Evolutionary conservation across 2,329 filamentous ascomycete species (phyloP).

Genomic region (Clonostachys chloroleuca): DNA sequence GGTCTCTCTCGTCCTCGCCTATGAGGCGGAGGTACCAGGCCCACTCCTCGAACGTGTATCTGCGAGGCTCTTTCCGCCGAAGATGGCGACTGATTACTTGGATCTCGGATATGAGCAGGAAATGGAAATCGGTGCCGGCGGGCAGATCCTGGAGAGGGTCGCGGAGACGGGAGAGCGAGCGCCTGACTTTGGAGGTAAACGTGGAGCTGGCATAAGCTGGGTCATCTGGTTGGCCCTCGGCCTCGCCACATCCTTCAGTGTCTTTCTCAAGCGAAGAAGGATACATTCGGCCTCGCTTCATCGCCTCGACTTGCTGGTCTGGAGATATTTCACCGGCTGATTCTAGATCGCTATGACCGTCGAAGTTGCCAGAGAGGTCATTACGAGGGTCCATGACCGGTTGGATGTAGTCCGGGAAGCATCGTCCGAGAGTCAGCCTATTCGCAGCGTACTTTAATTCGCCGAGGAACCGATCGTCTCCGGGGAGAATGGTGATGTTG

Average conservation of each 20-base stretch:
- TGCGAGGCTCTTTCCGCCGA: conserved; percentile 51
- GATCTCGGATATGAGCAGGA: conserved; percentile 71
- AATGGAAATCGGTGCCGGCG: conserved; percentile 44
- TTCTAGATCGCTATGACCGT: background rate
- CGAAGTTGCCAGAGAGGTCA: no score
- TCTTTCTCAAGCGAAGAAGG: background rate
- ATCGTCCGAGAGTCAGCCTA: conserved; percentile 33
- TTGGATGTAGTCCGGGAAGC: conserved; percentile 21
- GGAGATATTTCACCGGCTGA: background rate
- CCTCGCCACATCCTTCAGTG: background rate
- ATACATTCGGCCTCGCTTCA: background rate
- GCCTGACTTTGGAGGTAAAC: conserved; percentile 3
- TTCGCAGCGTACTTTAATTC: conserved; percentile 38
- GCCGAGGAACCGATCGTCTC: conserved; percentile 41
- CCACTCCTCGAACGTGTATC: conserved; percentile 83
- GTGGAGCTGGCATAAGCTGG: background rate
- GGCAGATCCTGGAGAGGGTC: conserved; percentile 31
- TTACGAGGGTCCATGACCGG: no score
- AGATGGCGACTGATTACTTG: conserved; percentile 56
- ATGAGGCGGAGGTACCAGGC: conserved; percentile 78
- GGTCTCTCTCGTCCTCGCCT: conserved; percentile 58
- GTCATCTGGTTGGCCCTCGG: background rate
- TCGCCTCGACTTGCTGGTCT: background rate
- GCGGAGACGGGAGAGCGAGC: conserved; percentile 21
- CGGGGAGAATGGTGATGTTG: conserved; percentile 56